Percentiles rank a stretch among this genome's conserved stretches.
Evolutionary conservation across 179 eudicot species (phyloP).

Genomic region (Heliamphora pulchella): DNA sequence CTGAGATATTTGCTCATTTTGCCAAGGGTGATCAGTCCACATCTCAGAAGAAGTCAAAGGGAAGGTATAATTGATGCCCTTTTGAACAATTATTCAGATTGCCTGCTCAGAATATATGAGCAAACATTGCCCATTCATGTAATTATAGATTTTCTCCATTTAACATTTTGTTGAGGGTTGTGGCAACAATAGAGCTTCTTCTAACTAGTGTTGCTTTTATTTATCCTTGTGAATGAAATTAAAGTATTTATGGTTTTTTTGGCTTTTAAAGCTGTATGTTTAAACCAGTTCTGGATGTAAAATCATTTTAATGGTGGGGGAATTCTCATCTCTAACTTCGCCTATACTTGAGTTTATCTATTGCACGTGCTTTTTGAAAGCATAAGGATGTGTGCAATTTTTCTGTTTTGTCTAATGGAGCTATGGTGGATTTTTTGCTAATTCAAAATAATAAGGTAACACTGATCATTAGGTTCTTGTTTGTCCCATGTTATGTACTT

Average conservation of each 20-base stretch:
- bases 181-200: neutral
- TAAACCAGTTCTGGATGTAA: neutral
- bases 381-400: neutral
- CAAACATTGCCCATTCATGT: neutral
- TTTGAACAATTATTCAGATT: neutral
- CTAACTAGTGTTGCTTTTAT: neutral
- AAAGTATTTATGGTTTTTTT: neutral
- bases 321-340: neutral
- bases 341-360: neutral
- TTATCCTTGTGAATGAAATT: neutral
- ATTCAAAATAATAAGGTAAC: neutral
- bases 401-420: neutral
- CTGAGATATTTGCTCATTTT: constrained; percentile 94
- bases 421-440: neutral
- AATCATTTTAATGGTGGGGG: neutral
- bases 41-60: constrained; percentile 59
- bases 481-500: neutral
- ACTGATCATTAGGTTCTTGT: neutral
- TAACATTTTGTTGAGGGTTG: neutral
- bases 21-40: constrained; percentile 79
- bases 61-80: constrained; percentile 39
- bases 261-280: neutral
- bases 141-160: neutral
- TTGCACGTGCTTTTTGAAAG: neutral
- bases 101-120: neutral